phyloP scores from a whole-genome alignment of 2,329 filamentous ascomycete genomes.

The Colletotrichum brevisporum region DNA sequence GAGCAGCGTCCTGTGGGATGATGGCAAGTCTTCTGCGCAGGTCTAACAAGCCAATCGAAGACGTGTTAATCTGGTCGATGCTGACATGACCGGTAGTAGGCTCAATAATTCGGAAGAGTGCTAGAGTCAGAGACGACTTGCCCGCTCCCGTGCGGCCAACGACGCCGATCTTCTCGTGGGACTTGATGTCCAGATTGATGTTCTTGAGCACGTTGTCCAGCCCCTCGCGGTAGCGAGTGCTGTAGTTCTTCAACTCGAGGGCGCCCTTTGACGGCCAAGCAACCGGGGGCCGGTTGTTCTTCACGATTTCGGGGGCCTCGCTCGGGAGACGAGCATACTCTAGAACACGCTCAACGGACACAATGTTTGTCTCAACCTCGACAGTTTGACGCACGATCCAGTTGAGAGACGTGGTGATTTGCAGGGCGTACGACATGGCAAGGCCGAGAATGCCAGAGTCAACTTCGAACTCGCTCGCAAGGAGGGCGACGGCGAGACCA shows the following conservation, averaged over 20 bases:
- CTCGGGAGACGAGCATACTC: constrained; percentile 94
- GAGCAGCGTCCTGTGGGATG: constrained; percentile 96
- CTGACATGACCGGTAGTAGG: constrained; percentile 84
- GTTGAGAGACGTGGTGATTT: constrained; percentile 97
- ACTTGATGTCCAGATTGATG: constrained; percentile 91
- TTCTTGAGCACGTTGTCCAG: constrained; percentile 95
- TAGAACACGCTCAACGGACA: constrained; percentile 96
- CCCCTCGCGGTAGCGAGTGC: constrained; percentile 90
- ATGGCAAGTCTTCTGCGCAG: constrained; percentile 92
- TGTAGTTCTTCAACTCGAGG: constrained; percentile 93
- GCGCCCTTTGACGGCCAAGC: constrained; percentile 93
- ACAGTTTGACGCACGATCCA: constrained; percentile 99
- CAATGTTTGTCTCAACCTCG: constrained; percentile 99
- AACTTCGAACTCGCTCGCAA: constrained; percentile 75
- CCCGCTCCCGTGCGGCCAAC: constrained; percentile 96
- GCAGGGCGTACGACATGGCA: constrained; percentile 95
- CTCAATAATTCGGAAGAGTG: constrained; percentile 97
- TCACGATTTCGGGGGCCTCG: constrained; percentile 94
- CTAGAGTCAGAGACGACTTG: constrained; percentile 93
- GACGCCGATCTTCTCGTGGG: constrained; percentile 97
- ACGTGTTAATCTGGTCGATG: constrained; percentile 92
- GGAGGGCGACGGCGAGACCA: constrained; percentile 84
- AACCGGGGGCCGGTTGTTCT: constrained; percentile 86
- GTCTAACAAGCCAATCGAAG: constrained; percentile 89
- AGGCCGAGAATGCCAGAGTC: constrained; percentile 87